These are phyloP conservation scores for Nicotiana noctiflora DNA, from an alignment of 257 asterid genomes.

Conservation along the genomic window DNA sequence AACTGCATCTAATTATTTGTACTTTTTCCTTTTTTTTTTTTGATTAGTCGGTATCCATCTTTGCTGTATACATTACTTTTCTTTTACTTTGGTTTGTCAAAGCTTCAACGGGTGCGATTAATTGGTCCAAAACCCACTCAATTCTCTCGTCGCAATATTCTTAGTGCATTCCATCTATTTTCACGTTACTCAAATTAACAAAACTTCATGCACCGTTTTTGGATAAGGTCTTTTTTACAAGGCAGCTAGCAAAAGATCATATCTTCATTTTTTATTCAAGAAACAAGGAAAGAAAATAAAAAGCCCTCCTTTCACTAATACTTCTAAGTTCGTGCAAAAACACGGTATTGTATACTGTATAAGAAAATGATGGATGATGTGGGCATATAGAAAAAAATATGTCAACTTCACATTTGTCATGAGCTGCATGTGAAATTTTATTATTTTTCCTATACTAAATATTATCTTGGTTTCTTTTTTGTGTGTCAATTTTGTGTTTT, in stretches of 20 bases:
- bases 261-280: neutral
- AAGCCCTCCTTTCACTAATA: neutral
- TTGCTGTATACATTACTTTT: no score
- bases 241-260: neutral
- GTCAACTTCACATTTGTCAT: conserved; percentile 5
- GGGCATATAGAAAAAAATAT: neutral
- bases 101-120: neutral
- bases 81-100: neutral
- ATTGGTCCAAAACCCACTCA: neutral
- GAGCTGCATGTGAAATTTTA: conserved; percentile 8
- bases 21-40: no score
- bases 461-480: neutral
- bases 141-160: neutral
- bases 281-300: neutral
- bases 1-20: no score
- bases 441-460: neutral
- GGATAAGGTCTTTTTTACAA: neutral
- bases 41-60: no score
- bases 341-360: conserved; percentile 33
- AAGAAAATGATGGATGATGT: conserved; percentile 20
- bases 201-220: conserved; percentile 1
- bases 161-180: conserved; percentile 2
- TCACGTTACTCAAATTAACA: neutral
- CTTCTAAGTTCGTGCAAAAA: conserved; percentile 28
- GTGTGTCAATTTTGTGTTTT: neutral